Base-by-base conservation (phyloP, 805 yeast species). In the Myxozyma mucilagina region DNA sequence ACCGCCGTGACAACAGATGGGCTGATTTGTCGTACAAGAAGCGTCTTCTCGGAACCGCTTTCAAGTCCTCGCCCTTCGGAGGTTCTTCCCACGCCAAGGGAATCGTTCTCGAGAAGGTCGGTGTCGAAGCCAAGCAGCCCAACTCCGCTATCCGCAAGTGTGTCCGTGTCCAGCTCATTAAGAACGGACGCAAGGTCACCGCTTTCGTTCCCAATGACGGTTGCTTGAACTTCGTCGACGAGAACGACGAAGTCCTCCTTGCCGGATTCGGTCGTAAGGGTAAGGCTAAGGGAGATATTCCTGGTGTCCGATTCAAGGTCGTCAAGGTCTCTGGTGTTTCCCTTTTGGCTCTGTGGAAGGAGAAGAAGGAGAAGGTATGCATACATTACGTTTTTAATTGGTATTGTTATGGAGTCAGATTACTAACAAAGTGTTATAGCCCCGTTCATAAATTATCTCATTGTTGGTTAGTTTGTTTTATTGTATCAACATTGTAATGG, bases 221-320 rank as follows among this genome's bases (percentile, higher is more conserved):
- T 93, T 94, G 99, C 87, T 84, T 94, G 82, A 94, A 94, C 94
- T 94, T 87, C 75, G 97, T 94, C 76, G 99, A 94, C 80, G 98
- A 94, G 86, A 94, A 94, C 87, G 99, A 94, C 84, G 98, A 94
- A 83, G 99, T 94, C 75, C 85, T 94, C 77, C 86, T 94, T 76
- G 98, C 99, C 77, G 99, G 99, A 87, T 94, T 94, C 91, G 99
- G 99, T 90, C 91, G 98, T 86, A 94, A 97, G 87, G 99, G 99
- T 86, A 94, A 94, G 87, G 99, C 99, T 82, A 94, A 94, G 96
- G 99, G 99, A 87, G 99, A 94, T 92, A 93, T 94, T 79, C 99
- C 99, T 82, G 99, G 99, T 90, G 99, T 94, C 80, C 94, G 99
- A 89, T 94, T 94, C 91, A 94, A 94, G 90, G 99, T 94, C 80